Conservation (phyloP, 768 basidiomycete genomes). For the Xerocomellus amylosporus region DNA sequence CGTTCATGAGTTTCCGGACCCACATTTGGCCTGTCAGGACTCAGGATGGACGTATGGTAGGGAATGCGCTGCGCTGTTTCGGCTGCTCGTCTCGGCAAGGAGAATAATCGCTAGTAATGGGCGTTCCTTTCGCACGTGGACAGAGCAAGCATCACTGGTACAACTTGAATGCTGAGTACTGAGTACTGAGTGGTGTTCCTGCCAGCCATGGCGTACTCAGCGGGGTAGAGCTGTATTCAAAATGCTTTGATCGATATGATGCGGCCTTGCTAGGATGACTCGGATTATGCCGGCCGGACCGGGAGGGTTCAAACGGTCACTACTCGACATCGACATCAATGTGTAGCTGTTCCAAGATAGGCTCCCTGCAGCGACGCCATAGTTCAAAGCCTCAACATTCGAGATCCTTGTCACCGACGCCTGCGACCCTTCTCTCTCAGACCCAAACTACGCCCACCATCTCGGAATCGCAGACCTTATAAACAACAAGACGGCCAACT, state of each 20-base stretch:
- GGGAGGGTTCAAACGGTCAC: no score
- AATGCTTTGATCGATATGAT: neutral
- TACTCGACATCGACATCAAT: neutral
- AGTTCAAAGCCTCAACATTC: slow-evolving; percentile 58
- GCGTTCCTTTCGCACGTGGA: neutral
- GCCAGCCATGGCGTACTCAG: neutral
- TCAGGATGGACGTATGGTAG: no score
- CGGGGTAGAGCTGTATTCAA: neutral
- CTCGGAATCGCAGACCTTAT: slow-evolving; percentile 93
- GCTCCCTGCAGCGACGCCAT: slow-evolving; percentile 51
- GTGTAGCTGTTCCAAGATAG: slow-evolving; percentile 29
- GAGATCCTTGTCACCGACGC: slow-evolving; percentile 76
- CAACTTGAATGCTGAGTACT: no score
- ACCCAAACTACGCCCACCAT: slow-evolving; percentile 90
- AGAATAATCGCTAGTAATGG: no score
- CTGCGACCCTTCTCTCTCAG: slow-evolving; percentile 80
- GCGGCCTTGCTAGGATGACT: neutral
- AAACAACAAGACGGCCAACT: slow-evolving; percentile 87
- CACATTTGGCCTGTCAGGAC: no score
- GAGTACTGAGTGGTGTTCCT: neutral
- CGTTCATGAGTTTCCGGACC: no score
- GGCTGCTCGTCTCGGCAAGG: no score
- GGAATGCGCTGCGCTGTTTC: no score
- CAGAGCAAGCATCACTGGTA: neutral
- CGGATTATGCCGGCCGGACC: no score